Conservation (phyloP, 2,329 filamentous ascomycete species). For the Cladosporium sp. region DNA sequence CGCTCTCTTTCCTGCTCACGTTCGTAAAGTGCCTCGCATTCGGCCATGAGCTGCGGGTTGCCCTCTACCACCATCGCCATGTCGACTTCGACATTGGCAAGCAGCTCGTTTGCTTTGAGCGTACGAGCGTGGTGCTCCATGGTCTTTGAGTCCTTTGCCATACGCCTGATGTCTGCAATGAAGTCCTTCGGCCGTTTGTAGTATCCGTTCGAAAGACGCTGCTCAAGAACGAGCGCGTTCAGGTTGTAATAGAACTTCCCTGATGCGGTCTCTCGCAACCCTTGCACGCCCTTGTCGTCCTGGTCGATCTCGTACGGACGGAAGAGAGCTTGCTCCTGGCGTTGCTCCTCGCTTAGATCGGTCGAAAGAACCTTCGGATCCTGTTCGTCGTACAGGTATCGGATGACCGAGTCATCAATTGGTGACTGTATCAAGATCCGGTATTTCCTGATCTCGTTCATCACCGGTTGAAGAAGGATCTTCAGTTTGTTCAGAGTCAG, state of each 20-base stretch:
- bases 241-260: conserved; percentile 94
- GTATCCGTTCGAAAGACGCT: conserved; percentile 93
- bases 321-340: conserved; percentile 55
- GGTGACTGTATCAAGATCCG: conserved; percentile 61
- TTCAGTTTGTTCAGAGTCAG: conserved; percentile 85
- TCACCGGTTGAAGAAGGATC: conserved; percentile 85
- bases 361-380: conserved; percentile 67
- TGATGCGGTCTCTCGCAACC: conserved; percentile 71
- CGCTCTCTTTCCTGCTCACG: conserved; percentile 67
- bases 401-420: conserved; percentile 71
- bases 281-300: conserved; percentile 76
- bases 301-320: conserved; percentile 78
- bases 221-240: conserved; percentile 89
- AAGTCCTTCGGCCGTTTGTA: conserved; percentile 92
- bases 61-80: conserved; percentile 71
- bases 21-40: conserved; percentile 80
- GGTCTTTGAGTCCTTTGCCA: conserved; percentile 81
- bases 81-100: conserved; percentile 92
- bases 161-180: conserved; percentile 77
- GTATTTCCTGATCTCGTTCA: conserved; percentile 96
- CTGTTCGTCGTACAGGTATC: conserved; percentile 81
- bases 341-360: conserved; percentile 58
- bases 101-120: conserved; percentile 85
- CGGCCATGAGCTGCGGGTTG: conserved; percentile 62
- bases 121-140: conserved; percentile 80